A percentile compares a stretch with the other conserved stretches of the same genome.
Conservation (phyloP, 495 filamentous ascomycete genomes). For the Acidiella bohemica region DNA sequence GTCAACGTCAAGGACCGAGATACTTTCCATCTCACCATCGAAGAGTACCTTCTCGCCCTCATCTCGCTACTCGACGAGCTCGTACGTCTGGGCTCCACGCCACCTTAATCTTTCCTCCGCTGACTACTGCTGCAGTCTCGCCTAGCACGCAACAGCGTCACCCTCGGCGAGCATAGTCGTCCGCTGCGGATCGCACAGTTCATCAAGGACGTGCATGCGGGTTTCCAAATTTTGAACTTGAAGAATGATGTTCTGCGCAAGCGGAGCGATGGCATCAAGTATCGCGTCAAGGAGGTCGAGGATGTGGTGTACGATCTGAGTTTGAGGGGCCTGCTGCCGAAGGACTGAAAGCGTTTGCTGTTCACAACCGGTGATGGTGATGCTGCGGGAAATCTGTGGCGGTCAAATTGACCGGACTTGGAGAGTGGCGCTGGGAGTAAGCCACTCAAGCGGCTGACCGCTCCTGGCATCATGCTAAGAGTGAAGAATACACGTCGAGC, state of each 20-base stretch:
- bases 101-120: too few species aligned
- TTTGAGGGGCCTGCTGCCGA: background rate
- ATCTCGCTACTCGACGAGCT: conserved; percentile 83
- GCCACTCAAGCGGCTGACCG: too few species aligned
- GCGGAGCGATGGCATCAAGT: conserved; percentile 53
- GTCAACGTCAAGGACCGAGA: conserved; percentile 85
- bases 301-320: background rate
- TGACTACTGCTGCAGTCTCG: conserved; percentile 52
- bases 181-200: conserved; percentile 73
- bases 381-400: too few species aligned
- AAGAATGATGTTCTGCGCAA: conserved; percentile 89
- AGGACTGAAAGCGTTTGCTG: too few species aligned
- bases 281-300: background rate
- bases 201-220: conserved; percentile 87
- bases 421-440: too few species aligned
- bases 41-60: conserved; percentile 85
- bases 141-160: conserved; percentile 91
- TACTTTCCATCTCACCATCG: conserved; percentile 86
- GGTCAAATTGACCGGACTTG: too few species aligned
- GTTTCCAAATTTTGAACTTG: conserved; percentile 90
- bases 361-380: too few species aligned
- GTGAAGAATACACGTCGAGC: too few species aligned
- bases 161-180: conserved; percentile 70
- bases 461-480: too few species aligned
- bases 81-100: too few species aligned